Evolutionary conservation across 352 stramenopile species (phyloP).

Genomic region (Pythium sp.): DNA sequence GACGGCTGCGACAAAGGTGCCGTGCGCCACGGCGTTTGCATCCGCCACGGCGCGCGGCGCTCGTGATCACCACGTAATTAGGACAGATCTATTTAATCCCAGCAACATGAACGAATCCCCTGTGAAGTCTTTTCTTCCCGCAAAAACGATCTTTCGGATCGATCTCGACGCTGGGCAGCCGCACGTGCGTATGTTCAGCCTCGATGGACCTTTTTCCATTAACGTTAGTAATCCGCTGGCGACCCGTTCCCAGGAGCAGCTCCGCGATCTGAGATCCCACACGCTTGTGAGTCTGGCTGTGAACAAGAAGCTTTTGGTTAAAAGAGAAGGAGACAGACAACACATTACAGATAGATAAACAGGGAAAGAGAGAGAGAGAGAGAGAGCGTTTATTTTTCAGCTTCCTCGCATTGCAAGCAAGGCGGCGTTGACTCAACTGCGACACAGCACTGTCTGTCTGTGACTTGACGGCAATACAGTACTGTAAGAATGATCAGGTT

Average conservation of each 20-base stretch:
- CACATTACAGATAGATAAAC: too few relatives aligned
- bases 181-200: not conserved
- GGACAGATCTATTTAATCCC: conserved; percentile 8
- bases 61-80: not conserved
- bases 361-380: too few relatives aligned
- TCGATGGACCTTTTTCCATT: conserved; percentile 1
- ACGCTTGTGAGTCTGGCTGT: not conserved
- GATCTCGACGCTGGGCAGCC: conserved; percentile 1
- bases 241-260: not conserved
- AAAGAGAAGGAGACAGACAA: too few relatives aligned
- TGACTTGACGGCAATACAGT: too few relatives aligned
- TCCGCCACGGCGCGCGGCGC: conserved; percentile 41
- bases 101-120: conserved; percentile 6
- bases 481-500: too few relatives aligned
- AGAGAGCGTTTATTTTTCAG: too few relatives aligned
- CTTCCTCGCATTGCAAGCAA: too few relatives aligned
- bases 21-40: conserved; percentile 70
- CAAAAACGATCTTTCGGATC: not conserved
- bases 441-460: too few relatives aligned
- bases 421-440: too few relatives aligned
- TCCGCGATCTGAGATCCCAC: conserved; percentile 3
- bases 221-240: not conserved
- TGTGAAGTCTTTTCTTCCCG: not conserved
- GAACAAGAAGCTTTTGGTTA: too few relatives aligned
- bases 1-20: conserved; percentile 64